These are phyloP conservation scores for Alloascoidea hylecoeti DNA, from an alignment of 805 yeast genomes.

Conservation along the genomic window DNA sequence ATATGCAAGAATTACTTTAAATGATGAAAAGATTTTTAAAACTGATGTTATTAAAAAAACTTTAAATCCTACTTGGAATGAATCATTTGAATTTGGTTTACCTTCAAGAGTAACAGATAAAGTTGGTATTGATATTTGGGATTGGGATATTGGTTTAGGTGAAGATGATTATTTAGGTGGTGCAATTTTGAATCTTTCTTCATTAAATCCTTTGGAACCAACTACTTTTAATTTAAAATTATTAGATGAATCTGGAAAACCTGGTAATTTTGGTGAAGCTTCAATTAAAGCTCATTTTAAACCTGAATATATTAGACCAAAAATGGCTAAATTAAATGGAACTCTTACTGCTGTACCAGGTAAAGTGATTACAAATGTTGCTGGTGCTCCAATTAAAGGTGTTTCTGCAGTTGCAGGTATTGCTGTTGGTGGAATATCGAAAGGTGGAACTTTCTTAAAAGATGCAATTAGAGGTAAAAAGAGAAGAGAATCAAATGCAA, in stretches of 20 bases:
- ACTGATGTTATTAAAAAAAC: constrained; percentile 62
- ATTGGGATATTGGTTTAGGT: constrained; percentile 69
- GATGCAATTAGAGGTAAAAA: constrained; percentile 18
- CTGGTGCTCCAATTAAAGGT: constrained; percentile 39
- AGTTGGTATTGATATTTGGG: constrained; percentile 40
- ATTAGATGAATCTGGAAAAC: not conserved
- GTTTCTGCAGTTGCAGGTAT: constrained; percentile 31
- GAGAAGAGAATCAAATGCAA: constrained; percentile 6
- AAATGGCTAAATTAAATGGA: constrained; percentile 7
- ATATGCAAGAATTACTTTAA: constrained; percentile 43
- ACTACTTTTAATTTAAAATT: constrained; percentile 36
- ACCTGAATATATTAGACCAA: constrained; percentile 35
- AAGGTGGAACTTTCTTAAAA: constrained; percentile 29
- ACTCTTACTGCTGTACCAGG: constrained; percentile 20
- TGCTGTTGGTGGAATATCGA: constrained; percentile 33
- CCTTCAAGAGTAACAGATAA: constrained; percentile 44
- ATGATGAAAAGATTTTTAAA: constrained; percentile 39
- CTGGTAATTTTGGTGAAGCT: constrained; percentile 2
- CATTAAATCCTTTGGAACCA: constrained; percentile 36
- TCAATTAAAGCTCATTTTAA: constrained; percentile 35
- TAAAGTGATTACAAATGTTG: constrained; percentile 27
- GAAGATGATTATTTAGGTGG: constrained; percentile 55
- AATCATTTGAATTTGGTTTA: constrained; percentile 33
- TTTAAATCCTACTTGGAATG: constrained; percentile 62
- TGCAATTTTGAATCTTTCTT: constrained; percentile 33